Percentiles rank a stretch among this genome's conserved stretches.
Conservation (phyloP, 2,329 filamentous ascomycete genomes). For the Stagonosporopsis tanaceti region DNA sequence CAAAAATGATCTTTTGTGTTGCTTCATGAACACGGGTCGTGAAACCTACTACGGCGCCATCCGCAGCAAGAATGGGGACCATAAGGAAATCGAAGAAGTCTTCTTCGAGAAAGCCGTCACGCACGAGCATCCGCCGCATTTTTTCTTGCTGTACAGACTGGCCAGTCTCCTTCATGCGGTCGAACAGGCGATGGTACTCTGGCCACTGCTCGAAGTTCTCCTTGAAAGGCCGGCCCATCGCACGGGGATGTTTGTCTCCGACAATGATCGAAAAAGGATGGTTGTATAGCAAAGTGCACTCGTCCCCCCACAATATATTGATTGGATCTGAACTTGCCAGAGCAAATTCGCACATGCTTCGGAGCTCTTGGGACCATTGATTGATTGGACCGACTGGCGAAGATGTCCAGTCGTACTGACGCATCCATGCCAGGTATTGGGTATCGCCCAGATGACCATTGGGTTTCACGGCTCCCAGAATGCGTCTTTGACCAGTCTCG, state of each 20-base stretch:
- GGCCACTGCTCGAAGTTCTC: conserved; percentile 77
- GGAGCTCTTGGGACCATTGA: conserved; percentile 72
- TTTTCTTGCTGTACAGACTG: conserved; percentile 85
- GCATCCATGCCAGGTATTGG: conserved; percentile 72
- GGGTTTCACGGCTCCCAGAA: not conserved
- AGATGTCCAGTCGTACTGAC: conserved; percentile 73
- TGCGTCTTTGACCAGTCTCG: not conserved
- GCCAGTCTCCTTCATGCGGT: conserved; percentile 70
- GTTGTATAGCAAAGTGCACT: conserved; percentile 73
- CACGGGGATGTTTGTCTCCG: conserved; percentile 74
- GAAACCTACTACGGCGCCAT: conserved; percentile 75
- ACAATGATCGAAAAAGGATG: conserved; percentile 69
- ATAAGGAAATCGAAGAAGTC: conserved; percentile 84
- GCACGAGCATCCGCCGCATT: conserved; percentile 74
- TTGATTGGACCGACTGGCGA: conserved; percentile 78
- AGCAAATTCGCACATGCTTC: conserved; percentile 79
- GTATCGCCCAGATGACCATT: conserved; percentile 9
- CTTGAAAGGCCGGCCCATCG: conserved; percentile 76
- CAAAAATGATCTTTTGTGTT: conserved; percentile 77
- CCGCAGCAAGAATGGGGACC: conserved; percentile 74
- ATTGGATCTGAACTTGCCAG: conserved; percentile 65
- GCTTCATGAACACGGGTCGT: conserved; percentile 84
- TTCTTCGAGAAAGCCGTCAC: conserved; percentile 75
- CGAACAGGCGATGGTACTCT: conserved; percentile 71
- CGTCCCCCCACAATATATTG: conserved; percentile 78